Conservation (phyloP, 441 rosid species). For the Corymbia citriodora region DNA sequence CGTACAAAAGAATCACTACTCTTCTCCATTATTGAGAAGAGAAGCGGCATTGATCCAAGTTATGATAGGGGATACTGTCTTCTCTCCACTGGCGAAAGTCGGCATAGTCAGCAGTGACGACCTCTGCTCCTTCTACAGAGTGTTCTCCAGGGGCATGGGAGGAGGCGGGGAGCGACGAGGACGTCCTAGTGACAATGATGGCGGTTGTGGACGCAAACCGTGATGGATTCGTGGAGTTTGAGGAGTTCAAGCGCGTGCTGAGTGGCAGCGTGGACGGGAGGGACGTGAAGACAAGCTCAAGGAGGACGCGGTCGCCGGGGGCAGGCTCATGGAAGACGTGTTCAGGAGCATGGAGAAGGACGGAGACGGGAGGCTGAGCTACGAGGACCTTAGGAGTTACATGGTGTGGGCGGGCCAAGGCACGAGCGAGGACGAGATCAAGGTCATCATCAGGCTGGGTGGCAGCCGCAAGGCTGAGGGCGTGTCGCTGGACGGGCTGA, state of each 20-base stretch:
- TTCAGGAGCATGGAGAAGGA: slow-evolving; percentile 77
- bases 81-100: not conserved
- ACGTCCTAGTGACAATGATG: slow-evolving; percentile 63
- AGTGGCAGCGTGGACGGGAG: not conserved
- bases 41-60: no score
- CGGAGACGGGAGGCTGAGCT: slow-evolving; percentile 70
- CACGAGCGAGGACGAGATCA: slow-evolving; percentile 54
- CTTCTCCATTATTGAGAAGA: no score
- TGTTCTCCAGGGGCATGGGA: not conserved
- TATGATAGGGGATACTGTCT: no score
- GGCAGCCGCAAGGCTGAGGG: slow-evolving; percentile 40
- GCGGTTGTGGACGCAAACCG: slow-evolving; percentile 60
- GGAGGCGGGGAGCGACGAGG: slow-evolving; percentile 20
- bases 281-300: not conserved
- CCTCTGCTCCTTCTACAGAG: slow-evolving; percentile 43
- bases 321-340: slow-evolving; percentile 63
- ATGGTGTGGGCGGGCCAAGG: slow-evolving; percentile 61
- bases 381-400: slow-evolving; percentile 54
- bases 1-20: no score
- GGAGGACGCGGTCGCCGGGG: not conserved
- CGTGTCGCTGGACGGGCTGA: slow-evolving; percentile 53
- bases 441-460: slow-evolving; percentile 61
- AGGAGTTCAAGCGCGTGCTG: slow-evolving; percentile 69
- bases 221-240: slow-evolving; percentile 81
- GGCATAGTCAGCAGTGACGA: slow-evolving; percentile 87